Percentiles rank a stretch among this genome's conserved stretches.
Conservation (phyloP, 2,329 filamentous ascomycete species). For the Ophiocordyceps camponoti-floridani region DNA sequence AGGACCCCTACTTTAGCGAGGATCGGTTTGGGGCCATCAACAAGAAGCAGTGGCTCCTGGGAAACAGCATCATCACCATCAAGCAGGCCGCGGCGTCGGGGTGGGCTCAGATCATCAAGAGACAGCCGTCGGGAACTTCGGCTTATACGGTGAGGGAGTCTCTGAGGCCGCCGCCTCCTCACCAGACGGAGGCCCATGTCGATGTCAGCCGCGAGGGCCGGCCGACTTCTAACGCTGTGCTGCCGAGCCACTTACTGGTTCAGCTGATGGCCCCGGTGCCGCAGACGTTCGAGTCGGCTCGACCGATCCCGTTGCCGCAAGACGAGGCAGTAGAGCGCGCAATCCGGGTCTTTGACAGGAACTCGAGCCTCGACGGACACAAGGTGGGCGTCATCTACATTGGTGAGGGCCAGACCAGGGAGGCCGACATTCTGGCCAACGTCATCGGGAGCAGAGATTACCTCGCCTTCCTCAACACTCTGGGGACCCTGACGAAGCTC, state of each 20-base stretch:
- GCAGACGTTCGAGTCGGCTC: conserved; percentile 37
- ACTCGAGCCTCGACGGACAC: conserved; percentile 80
- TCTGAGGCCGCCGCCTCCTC: conserved; percentile 38
- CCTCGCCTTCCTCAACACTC: conserved; percentile 60
- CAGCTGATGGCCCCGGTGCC: conserved; percentile 48
- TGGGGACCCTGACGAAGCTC: conserved; percentile 68
- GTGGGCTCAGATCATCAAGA: conserved; percentile 52
- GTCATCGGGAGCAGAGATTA: conserved; percentile 77
- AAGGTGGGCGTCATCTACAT: conserved; percentile 93
- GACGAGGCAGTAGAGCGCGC: conserved; percentile 55
- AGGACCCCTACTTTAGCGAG: conserved; percentile 46
- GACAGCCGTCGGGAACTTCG: conserved; percentile 51
- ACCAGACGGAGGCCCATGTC: conserved; percentile 30
- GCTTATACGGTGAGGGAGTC: conserved; percentile 41
- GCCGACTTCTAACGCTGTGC: conserved; percentile 37
- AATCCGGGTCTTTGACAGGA: conserved; percentile 69
- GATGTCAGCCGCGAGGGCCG: conserved; percentile 32
- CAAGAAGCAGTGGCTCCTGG: conserved; percentile 54
- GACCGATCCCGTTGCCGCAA: conserved; percentile 58
- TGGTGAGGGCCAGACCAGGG: conserved; percentile 66
- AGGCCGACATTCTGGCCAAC: conserved; percentile 75
- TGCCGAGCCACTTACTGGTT: conserved; percentile 59
- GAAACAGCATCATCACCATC: conserved; percentile 56
- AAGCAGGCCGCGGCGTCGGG: conserved; percentile 50
- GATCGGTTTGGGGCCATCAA: conserved; percentile 47